phyloP scores from a whole-genome alignment of 2,329 filamentous ascomycete genomes.

The Kalmusia sp. region DNA sequence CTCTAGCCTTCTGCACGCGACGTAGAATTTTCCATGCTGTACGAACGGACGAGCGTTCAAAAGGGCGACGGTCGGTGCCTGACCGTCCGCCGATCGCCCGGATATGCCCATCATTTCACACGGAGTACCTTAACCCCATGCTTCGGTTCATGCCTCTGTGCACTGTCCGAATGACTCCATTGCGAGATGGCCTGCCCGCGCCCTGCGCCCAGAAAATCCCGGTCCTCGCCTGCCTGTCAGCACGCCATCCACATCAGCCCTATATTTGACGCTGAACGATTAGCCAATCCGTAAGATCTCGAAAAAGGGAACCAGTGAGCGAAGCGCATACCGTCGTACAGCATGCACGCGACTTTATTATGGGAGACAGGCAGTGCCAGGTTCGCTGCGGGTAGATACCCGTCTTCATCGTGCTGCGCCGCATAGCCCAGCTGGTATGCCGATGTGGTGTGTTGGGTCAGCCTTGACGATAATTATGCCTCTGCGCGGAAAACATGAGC shows the following conservation, averaged over 20 bases:
- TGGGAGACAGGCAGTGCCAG: conserved; percentile 11
- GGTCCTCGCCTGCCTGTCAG: conserved; percentile 23
- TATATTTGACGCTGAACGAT: conserved; percentile 27
- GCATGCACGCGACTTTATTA: conserved; percentile 16
- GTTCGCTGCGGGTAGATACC: conserved; percentile 12
- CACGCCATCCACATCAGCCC: conserved; percentile 22
- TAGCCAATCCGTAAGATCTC: conserved; percentile 17
- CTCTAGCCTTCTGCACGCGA: not conserved
- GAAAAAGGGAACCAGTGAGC: conserved; percentile 13
- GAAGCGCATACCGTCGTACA: conserved; percentile 23
- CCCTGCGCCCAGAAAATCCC: conserved; percentile 4
- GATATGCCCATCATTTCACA: not conserved
- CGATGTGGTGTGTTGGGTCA: conserved; percentile 19
- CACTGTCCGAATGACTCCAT: conserved; percentile 2
- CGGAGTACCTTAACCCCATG: not conserved
- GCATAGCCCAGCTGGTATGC: conserved; percentile 17
- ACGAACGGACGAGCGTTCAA: not conserved
- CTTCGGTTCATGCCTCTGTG: not conserved
- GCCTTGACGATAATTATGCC: conserved; percentile 30
- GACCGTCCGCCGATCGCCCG: not conserved
- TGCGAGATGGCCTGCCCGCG: not conserved
- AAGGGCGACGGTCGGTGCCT: not conserved
- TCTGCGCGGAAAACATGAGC: not conserved
- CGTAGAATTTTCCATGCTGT: not conserved
- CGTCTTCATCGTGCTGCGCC: conserved; percentile 1